Percentiles rank a stretch among this genome's conserved stretches.
Conservation (phyloP, 352 stramenopile genomes). For the Blastocystis sp. region DNA sequence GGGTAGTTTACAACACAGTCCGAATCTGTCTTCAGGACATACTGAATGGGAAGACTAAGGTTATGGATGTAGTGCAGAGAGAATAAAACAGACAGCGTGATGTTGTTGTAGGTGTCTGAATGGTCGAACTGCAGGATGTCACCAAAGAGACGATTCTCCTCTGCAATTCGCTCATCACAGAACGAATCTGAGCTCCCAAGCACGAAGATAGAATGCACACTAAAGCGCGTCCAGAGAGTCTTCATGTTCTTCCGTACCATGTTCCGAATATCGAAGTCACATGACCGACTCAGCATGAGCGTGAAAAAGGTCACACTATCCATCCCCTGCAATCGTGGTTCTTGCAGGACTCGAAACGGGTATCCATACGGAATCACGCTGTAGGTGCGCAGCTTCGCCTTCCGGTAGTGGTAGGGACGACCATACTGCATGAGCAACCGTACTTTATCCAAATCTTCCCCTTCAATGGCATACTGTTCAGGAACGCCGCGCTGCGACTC, state of each 20-base stretch:
- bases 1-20: slow-evolving; percentile 52
- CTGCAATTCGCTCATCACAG: not conserved
- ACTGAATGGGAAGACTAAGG: slow-evolving; percentile 16
- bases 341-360: not conserved
- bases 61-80: slow-evolving; percentile 14
- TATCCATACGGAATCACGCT: not conserved
- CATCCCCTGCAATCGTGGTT: not conserved
- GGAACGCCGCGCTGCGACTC: not conserved
- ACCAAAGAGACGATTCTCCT: not conserved
- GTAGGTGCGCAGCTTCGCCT: not conserved
- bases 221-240: not conserved
- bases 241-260: slow-evolving; percentile 7
- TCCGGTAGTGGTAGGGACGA: not conserved
- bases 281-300: slow-evolving; percentile 9
- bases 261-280: not conserved
- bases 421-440: not conserved
- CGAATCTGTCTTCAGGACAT: slow-evolving; percentile 42
- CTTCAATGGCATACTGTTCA: not conserved
- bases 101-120: slow-evolving; percentile 38
- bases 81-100: slow-evolving; percentile 46
- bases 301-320: slow-evolving; percentile 1
- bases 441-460: not conserved
- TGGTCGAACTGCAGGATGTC: slow-evolving; percentile 45
- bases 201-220: slow-evolving; percentile 23
- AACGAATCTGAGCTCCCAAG: not conserved